Base-by-base conservation (phyloP, 495 filamentous ascomycete species). In the Hyphodiscus hymeniophilus region DNA sequence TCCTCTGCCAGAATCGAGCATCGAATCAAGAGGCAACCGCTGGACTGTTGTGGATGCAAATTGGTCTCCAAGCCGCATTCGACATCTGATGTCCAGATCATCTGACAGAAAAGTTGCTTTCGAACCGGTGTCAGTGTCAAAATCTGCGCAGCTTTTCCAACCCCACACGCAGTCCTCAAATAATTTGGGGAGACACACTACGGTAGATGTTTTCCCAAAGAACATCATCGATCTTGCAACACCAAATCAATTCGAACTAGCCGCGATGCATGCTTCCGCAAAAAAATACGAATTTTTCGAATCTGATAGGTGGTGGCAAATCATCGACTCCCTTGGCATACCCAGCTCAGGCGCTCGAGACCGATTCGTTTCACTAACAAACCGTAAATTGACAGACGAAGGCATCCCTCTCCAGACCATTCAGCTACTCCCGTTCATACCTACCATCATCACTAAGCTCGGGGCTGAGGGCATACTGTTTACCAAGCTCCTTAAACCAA, bases 121-220 rank as follows among this genome's bases (percentile, higher is more conserved):
- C 54, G 92, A 98, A 61, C 92, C 92, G n/a, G 94, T 96, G 8
- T 92, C 87, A 2, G 72, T 72, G 2, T 76, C 74, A 36, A 98
- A 98, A 63, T 75, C 86, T 7, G 66, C 73, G 7, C 70, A 81
- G 3, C 63, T 96, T 3, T 89, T 96, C 57, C 62, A 16, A 53
- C 46, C 42, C 42, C 63, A 7, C 50, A 60, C 10, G 11, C 8
- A 23, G 5, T 2, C 5, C 3, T 26, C 10, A 7, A 40, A 18
- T 21, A 7, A 7, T 15, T 23, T 12, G 30, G 11, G 8, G n/a
- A 38, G 22, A 12, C 2, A 15, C 2, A 20, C 8, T 8, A 15
- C n/a, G 13, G 17, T 47, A 5, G 16, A 40, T 8, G 18, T 48
- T 17, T 60, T 52, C 42, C 58, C 58, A 13, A 31, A 46, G 6